A percentile compares a stretch with the other conserved stretches of the same genome.
These are phyloP conservation scores for Westerdykella aurantiaca DNA, from an alignment of 2,329 filamentous ascomycete genomes.

Conservation along the genomic window DNA sequence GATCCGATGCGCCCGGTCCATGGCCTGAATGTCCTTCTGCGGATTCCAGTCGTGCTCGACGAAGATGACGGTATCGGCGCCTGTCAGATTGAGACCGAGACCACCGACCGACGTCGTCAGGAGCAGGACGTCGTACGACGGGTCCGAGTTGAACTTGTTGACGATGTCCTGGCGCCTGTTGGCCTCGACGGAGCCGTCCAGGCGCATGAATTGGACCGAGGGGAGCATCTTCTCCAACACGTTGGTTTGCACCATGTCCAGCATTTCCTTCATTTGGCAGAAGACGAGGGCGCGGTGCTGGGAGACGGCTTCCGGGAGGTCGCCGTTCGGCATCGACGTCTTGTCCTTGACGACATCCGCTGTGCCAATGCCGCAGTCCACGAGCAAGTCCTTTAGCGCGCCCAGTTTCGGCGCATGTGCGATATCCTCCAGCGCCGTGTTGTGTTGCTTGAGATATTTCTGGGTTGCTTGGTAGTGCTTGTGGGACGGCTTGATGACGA, in stretches of 20 bases:
- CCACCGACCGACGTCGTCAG: constrained; percentile 94
- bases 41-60: constrained; percentile 99
- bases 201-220: constrained; percentile 84
- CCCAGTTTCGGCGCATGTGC: constrained; percentile 87
- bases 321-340: constrained; percentile 45
- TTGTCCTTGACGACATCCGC: constrained; percentile 38
- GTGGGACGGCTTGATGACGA: constrained; percentile 93
- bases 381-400: constrained; percentile 82
- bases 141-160: constrained; percentile 97
- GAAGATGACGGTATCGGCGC: constrained; percentile 97
- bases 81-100: constrained; percentile 88
- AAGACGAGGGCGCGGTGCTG: constrained; percentile 95
- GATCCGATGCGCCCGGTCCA: constrained; percentile 97
- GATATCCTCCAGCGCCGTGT: constrained; percentile 77
- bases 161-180: constrained; percentile 95
- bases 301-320: constrained; percentile 75
- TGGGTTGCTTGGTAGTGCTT: constrained; percentile 86
- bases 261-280: constrained; percentile 99
- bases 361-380: constrained; percentile 95
- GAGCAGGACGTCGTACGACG: constrained; percentile 88
- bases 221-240: constrained; percentile 89
- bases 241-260: constrained; percentile 95
- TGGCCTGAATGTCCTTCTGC: constrained; percentile 96
- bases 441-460: constrained; percentile 68
- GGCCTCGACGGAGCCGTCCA: constrained; percentile 89